Evolutionary conservation across 1,284 basidiomycete species (phyloP).

Genomic region (Xerocomus nothofagi): DNA sequence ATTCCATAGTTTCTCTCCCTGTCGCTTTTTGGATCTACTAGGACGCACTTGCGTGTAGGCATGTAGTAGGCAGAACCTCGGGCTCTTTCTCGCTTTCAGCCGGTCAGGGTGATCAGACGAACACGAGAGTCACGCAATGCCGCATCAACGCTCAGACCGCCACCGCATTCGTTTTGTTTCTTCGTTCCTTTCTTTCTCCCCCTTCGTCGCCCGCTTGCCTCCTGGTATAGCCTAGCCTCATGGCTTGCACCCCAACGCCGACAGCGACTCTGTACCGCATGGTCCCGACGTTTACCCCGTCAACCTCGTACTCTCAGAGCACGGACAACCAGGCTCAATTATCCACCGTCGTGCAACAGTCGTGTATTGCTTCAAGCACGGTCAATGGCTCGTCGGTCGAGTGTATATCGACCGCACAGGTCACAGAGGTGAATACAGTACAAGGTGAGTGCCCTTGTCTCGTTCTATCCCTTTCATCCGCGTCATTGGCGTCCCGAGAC

Average conservation of each 20-base stretch:
- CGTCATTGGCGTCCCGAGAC: conserved; percentile 1
- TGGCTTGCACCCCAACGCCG: conserved; percentile 37
- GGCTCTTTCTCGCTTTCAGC: not conserved
- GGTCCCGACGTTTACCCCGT: conserved; percentile 33
- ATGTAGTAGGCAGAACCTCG: not conserved
- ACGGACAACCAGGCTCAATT: conserved; percentile 25
- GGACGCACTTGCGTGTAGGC: not conserved
- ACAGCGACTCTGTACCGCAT: conserved; percentile 41
- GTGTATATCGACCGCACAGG: conserved; percentile 30
- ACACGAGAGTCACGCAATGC: conserved; percentile 1
- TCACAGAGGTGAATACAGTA: conserved; percentile 32
- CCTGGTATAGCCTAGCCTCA: conserved; percentile 6
- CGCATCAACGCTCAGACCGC: not conserved
- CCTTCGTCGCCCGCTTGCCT: not conserved
- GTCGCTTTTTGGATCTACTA: not conserved
- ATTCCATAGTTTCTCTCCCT: conserved; percentile 1
- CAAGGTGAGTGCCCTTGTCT: conserved; percentile 31
- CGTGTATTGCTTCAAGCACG: conserved; percentile 35
- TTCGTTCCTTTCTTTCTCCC: conserved; percentile 6
- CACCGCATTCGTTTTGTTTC: not conserved
- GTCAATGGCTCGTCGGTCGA: conserved; percentile 27
- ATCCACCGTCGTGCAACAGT: conserved; percentile 32
- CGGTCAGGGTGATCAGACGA: conserved; percentile 8
- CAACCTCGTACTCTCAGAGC: conserved; percentile 38
- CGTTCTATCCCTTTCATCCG: not conserved